These are phyloP conservation scores for Verticillium albo-atrum DNA, from an alignment of 2,329 filamentous ascomycete genomes.

Conservation along the genomic window DNA sequence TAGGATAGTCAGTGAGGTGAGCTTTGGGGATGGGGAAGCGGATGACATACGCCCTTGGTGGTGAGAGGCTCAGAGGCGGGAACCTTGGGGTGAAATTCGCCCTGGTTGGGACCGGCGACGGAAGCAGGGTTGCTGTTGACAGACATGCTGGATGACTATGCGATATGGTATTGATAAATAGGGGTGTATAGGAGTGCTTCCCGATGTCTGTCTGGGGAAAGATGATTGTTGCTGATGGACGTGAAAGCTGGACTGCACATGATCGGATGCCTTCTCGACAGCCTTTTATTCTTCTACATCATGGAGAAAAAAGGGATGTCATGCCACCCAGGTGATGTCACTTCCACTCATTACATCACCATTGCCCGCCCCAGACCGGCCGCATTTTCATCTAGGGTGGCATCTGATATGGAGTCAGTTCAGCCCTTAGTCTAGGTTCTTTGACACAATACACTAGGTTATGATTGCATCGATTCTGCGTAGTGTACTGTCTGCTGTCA, in stretches of 20 bases:
- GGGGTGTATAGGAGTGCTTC: neutral
- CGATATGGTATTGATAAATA: too few relatives aligned
- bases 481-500: neutral
- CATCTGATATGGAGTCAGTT: neutral
- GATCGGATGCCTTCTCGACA: neutral
- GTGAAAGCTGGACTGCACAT: neutral
- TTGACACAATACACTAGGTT: neutral
- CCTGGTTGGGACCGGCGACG: slow-evolving; percentile 34
- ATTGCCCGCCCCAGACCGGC: neutral
- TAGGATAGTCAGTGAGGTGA: slow-evolving; percentile 25
- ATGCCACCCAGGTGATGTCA: neutral
- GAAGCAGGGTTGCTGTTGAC: slow-evolving; percentile 44
- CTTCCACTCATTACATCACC: neutral
- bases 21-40: neutral
- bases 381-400: neutral
- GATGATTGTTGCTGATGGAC: neutral
- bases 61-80: slow-evolving; percentile 47
- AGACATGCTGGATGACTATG: slow-evolving; percentile 36
- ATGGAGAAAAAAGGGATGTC: neutral
- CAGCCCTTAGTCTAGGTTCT: neutral
- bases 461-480: neutral
- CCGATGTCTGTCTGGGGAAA: neutral
- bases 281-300: neutral
- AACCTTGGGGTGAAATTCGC: slow-evolving; percentile 50
- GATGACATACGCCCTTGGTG: slow-evolving; percentile 46